phyloP scores from a whole-genome alignment of 2,329 filamentous ascomycete species.

The Pseudogymnoascus sp. region DNA sequence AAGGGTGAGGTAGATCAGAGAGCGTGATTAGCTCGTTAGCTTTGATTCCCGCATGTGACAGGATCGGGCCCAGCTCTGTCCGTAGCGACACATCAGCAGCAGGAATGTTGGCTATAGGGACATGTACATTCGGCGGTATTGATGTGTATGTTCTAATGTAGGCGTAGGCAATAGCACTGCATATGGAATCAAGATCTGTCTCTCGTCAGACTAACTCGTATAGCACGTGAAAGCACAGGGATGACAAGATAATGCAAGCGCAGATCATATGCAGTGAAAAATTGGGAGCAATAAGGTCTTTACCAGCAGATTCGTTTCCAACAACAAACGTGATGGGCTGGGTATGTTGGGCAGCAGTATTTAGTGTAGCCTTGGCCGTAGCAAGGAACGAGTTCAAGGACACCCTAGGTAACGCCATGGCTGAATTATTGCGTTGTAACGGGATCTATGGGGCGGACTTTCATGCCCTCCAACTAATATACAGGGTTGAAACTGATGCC shows the following conservation, averaged over 20 bases:
- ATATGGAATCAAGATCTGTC: constrained; percentile 72
- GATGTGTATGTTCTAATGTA: constrained; percentile 59
- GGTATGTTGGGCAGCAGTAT: constrained; percentile 36
- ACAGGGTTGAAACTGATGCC: not conserved
- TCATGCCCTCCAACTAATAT: constrained; percentile 4
- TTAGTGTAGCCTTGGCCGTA: constrained; percentile 41
- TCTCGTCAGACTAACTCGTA: not conserved
- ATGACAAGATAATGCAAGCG: not conserved
- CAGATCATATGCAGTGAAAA: not conserved
- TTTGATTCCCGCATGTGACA: constrained; percentile 52
- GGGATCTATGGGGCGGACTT: not conserved
- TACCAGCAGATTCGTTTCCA: constrained; percentile 62
- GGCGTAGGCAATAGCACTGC: constrained; percentile 64
- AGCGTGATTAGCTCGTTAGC: constrained; percentile 59
- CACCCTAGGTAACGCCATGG: constrained; percentile 25
- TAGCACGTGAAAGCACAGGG: not conserved
- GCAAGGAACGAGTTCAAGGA: constrained; percentile 46
- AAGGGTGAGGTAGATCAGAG: constrained; percentile 48
- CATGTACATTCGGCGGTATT: constrained; percentile 43
- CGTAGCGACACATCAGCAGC: constrained; percentile 62
- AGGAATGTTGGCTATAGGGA: constrained; percentile 67
- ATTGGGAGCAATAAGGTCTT: constrained; percentile 14
- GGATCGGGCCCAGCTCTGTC: constrained; percentile 62
- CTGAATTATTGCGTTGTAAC: not conserved
- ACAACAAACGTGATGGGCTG: constrained; percentile 54